Evolutionary conservation across 176 grass and related monocot genomes (phyloP), one percentile per base, ranked within the genome.

Genomic region (Ensete ventricosum): DNA sequence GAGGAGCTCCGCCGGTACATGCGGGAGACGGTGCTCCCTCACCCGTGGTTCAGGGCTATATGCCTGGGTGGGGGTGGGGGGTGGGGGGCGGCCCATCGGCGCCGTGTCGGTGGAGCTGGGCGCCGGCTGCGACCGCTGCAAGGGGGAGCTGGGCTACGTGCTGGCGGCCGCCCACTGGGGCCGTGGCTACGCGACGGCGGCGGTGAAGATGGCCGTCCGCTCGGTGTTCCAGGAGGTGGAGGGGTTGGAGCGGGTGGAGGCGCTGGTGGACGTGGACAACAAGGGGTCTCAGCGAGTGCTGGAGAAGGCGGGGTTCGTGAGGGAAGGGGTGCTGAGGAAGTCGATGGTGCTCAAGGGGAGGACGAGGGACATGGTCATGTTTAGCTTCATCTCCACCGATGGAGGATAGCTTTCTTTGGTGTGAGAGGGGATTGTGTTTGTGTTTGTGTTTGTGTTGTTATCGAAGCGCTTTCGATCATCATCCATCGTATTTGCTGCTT

Each of bases 251-350:
- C 85, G 92, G 76, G 74, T 96, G 20, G 87, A 92, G 79, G 87
- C 87, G 73, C 67, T 90, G 16, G 93, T 96, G 51, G 87, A 90
- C 54, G 84, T 88, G 17, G 50, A 55, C 10, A 88, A 96, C 78
- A 76, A 16, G 27, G 89, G 78, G 22, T 92, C 89, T 22, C 92
- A 96, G 82, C 88, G 83, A 69, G 89, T 96, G 76, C 79, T 96
- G 67, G 81, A 90, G 93, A 96, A 96, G 81, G 83, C 73, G 71
- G 93, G 93, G 57, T 96, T 96, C 76, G 52, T n/a, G 49, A 72
- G 86, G 64, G 89, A 96, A 63, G 87, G 87, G 53, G 83, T 96
- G 70, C 74, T 96, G 19, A 83, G 86, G 24, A 85, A 60, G 68
- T 84, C 83, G 53, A 8, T 14, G 77, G 50, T 82, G 57, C 1